Percentiles rank a stretch among this genome's conserved stretches.
phyloP scores from a whole-genome alignment of 2,329 filamentous ascomycete species.

The Arthrobotrys sphaeroides region DNA sequence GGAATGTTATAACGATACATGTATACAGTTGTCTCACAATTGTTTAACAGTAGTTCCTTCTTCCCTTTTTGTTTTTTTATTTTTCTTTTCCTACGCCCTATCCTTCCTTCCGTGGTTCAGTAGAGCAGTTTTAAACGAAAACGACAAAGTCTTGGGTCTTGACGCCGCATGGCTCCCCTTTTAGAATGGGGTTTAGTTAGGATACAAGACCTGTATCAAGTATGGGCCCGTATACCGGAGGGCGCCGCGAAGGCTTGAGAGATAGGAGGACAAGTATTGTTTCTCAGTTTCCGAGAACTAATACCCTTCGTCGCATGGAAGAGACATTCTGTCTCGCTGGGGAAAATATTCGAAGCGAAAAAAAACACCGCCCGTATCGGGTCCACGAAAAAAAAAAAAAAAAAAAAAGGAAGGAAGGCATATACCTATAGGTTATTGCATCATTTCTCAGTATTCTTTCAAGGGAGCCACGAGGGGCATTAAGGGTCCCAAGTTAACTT shows the following conservation, averaged over 20 bases:
- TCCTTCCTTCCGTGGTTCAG: conserved; percentile 9
- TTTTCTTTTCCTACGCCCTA: background rate
- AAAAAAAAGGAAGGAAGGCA: too few species aligned
- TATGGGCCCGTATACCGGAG: background rate
- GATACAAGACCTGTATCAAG: conserved; percentile 21
- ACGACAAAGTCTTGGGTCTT: background rate
- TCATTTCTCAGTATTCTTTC: conserved; percentile 1
- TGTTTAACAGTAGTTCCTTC: conserved; percentile 2
- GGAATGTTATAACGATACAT: conserved; percentile 25
- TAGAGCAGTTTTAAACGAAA: conserved; percentile 35
- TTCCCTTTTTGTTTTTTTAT: background rate
- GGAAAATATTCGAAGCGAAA: too few species aligned
- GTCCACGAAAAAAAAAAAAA: background rate
- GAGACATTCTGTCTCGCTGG: background rate
- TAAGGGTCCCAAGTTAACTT: background rate
- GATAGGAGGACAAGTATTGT: conserved; percentile 14
- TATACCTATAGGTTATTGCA: conserved; percentile 7
- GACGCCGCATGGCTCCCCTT: background rate
- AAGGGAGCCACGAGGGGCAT: conserved; percentile 7
- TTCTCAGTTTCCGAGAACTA: background rate
- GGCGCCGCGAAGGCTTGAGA: background rate
- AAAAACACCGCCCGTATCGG: background rate
- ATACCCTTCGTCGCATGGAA: background rate
- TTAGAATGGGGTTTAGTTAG: background rate
- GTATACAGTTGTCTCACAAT: conserved; percentile 35